Evolutionary conservation across 345 rosid species (phyloP).

Genomic region (Arabis alpina): DNA sequence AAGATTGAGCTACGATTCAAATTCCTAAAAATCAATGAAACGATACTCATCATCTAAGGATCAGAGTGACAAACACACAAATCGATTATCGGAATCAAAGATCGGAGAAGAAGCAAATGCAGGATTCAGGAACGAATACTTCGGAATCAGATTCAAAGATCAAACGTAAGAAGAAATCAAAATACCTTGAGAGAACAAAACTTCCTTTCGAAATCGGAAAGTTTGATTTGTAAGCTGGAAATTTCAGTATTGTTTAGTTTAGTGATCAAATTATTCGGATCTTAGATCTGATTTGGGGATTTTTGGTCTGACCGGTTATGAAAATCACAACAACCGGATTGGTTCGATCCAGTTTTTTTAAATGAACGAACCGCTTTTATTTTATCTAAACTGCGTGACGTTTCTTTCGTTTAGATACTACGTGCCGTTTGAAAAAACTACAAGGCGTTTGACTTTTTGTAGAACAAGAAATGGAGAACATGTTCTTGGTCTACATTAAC

Average conservation of each 20-base stretch:
- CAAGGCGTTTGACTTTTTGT: not conserved
- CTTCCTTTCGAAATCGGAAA: not conserved
- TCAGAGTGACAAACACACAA: conserved; percentile 11
- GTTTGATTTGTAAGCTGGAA: not conserved
- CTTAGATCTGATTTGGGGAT: conserved; percentile 11
- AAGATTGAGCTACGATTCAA: conserved; percentile 2
- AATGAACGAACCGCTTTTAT: not conserved
- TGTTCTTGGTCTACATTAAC: not conserved
- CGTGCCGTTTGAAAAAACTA: conserved; percentile 6
- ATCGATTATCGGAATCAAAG: conserved; percentile 5
- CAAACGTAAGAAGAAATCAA: conserved; percentile 14
- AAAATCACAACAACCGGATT: conserved; percentile 10
- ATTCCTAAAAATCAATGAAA: conserved; percentile 1
- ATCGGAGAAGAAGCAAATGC: conserved; percentile 32
- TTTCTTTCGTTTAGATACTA: not conserved
- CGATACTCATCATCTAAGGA: conserved; percentile 7
- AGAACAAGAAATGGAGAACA: conserved; percentile 6
- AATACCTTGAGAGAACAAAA: conserved; percentile 26
- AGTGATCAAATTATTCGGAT: not conserved
- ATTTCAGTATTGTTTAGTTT: not conserved
- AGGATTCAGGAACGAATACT: conserved; percentile 8
- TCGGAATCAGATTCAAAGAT: conserved; percentile 16
- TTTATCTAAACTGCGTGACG: not conserved
- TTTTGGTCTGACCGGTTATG: conserved; percentile 29
- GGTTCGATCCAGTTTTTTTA: not conserved